Evolutionary conservation across 768 basidiomycete species (phyloP), one percentile per base, ranked within the genome.

Genomic region (Xanthoconium stramineum): DNA sequence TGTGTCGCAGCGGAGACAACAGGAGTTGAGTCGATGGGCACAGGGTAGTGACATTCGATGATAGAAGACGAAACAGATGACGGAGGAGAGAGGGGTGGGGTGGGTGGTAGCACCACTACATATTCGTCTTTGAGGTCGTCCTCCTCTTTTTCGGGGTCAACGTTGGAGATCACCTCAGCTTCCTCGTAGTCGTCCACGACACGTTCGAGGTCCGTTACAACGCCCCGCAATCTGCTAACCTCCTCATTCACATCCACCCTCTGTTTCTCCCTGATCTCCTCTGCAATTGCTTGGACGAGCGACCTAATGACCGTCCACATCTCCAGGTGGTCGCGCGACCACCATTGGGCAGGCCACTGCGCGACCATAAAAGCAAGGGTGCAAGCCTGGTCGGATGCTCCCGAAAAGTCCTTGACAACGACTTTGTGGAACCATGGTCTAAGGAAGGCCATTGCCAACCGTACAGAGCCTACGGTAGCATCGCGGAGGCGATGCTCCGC

Each of bases 341-440:
- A 89, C 78, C 81, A 81, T 61, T 80, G 80, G 20, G 82, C 82
- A 24, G 86, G 85, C 88, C 88, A 89, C 57, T 78, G 77, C 6
- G 83, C 81, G 58, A 85, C 80, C 30, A 75, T 64, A 29, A 77
- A 74, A 13, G 84, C 72, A 46, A 85, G 75, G 51, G 71, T 72
- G 47, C 71, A 70, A 44, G 75, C 69, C n/a, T 66, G 70, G 48
- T 71, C 68, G 1, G 72, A 74, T 20, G 78, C 74, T 33, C 57
- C 62, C n/a, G 69, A 59, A 65, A 75, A 72, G 60, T 78, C 75
- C 49, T 74, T 67, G 39, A 67, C 56, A 39, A 84, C 74, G 53
- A 74, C 74, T 47, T 67, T 71, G 65, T 86, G 81, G 72, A 90
- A 83, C 84, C 86, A 89, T 10, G 85, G 81, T 28, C 84, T 80